phyloP scores from a whole-genome alignment of 345 rosid species.

The Acer campestre region DNA sequence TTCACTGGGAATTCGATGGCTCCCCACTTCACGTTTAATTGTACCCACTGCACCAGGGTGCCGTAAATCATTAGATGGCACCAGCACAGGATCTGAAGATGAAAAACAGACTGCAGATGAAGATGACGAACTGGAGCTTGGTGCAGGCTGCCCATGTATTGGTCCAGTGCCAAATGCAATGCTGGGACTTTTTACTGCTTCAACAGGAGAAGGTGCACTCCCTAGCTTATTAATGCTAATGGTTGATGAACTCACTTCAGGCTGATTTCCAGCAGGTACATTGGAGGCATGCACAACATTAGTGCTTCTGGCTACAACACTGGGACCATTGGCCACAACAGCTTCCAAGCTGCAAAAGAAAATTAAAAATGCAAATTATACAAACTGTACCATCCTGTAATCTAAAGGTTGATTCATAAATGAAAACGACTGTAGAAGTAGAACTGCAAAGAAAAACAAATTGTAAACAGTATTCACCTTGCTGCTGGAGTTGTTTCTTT shows the following conservation, averaged over 20 bases:
- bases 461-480: conserved; percentile 42
- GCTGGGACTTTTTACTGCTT: conserved; percentile 38
- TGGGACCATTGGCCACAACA: conserved; percentile 49
- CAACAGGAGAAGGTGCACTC: conserved; percentile 34
- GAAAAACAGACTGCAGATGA: conserved; percentile 58
- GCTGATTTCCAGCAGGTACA: conserved; percentile 36
- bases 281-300: conserved; percentile 29
- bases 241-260: conserved; percentile 43
- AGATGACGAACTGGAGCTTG: conserved; percentile 47
- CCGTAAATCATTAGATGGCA: conserved; percentile 49
- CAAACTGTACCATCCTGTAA: conserved; percentile 9
- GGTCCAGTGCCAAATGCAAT: conserved; percentile 47
- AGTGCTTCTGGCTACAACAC: conserved; percentile 40
- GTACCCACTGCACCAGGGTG: conserved; percentile 42
- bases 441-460: conserved; percentile 9
- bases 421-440: background rate
- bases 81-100: conserved; percentile 63
- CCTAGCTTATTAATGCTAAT: conserved; percentile 36
- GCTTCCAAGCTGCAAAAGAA: conserved; percentile 45
- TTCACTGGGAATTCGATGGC: conserved; percentile 41
- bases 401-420: conserved; percentile 4
- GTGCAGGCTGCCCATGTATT: conserved; percentile 34
- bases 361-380: conserved; percentile 19
- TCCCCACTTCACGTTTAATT: conserved; percentile 55
- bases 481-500: conserved; percentile 46